A percentile compares a stretch with the other conserved stretches of the same genome.
Evolutionary conservation across 805 yeast genomes (phyloP).

Genomic region (Wickerhamomyces canadensis): DNA sequence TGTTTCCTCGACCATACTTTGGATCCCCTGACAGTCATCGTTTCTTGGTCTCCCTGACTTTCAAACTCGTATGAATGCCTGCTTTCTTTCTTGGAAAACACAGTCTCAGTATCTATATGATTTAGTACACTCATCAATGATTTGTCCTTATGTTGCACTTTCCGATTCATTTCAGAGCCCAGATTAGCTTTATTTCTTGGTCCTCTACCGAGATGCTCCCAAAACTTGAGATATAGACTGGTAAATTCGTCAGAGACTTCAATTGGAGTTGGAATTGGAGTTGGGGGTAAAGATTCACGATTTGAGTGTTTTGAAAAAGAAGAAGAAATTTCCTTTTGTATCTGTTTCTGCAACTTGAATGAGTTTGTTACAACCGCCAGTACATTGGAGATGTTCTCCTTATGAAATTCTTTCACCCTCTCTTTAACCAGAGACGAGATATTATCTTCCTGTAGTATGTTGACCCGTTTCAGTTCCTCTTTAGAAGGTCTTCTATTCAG

Average conservation of each 20-base stretch:
- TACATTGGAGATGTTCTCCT: slow-evolving; percentile 13
- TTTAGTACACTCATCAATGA: slow-evolving; percentile 5
- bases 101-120: slow-evolving; percentile 6
- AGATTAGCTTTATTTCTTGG: background rate
- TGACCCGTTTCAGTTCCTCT: slow-evolving; percentile 15
- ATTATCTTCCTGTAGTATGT: slow-evolving; percentile 12
- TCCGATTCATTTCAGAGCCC: too few species aligned
- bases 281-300: background rate
- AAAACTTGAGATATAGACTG: slow-evolving; percentile 2
- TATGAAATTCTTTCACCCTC: slow-evolving; percentile 10
- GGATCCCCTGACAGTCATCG: background rate
- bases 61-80: background rate
- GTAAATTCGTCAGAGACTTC: slow-evolving; percentile 8
- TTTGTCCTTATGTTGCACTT: background rate
- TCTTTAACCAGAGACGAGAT: slow-evolving; percentile 4
- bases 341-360: slow-evolving; percentile 13
- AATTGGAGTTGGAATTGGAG: background rate
- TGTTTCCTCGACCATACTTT: slow-evolving; percentile 12
- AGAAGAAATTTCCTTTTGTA: too few species aligned
- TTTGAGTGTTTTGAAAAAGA: too few species aligned
- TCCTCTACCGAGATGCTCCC: background rate
- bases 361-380: slow-evolving; percentile 10
- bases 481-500: slow-evolving; percentile 17
- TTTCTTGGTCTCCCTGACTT: background rate
- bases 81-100: background rate